A percentile compares a stretch with the other conserved stretches of the same genome.
These are phyloP conservation scores for Kalanchoe fedtschenkoi DNA, from an alignment of 164 flowering plant species.

Conservation along the genomic window DNA sequence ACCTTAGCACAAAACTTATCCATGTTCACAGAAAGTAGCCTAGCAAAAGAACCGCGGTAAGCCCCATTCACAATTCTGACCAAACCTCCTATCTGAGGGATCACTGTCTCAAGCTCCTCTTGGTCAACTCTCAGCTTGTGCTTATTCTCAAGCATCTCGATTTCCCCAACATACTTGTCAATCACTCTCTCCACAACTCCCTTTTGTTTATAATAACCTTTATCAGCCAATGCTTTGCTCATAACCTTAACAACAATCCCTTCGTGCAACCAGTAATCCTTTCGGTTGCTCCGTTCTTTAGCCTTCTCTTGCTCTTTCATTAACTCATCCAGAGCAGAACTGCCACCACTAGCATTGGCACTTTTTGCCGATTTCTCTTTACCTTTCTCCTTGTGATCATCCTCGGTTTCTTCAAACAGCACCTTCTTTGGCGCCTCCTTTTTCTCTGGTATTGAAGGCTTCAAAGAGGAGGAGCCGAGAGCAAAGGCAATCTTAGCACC, in stretches of 20 bases:
- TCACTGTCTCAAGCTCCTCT: constrained; percentile 81
- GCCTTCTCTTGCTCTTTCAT: constrained; percentile 79
- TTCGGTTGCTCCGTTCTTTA: constrained; percentile 62
- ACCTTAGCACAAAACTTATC: constrained; percentile 67
- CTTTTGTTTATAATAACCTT: constrained; percentile 83
- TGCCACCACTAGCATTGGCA: constrained; percentile 12
- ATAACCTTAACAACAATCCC: constrained; percentile 87
- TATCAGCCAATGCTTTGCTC: constrained; percentile 63
- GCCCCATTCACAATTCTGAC: constrained; percentile 88
- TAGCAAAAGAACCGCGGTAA: constrained; percentile 74
- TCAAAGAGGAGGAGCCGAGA: constrained; percentile 25
- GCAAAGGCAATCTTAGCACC: constrained; percentile 47
- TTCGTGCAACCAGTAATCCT: constrained; percentile 78
- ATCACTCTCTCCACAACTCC: constrained; percentile 63
- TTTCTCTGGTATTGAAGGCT: constrained; percentile 22
- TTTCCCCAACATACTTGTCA: constrained; percentile 78
- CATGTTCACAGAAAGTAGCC: constrained; percentile 50
- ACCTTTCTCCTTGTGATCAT: constrained; percentile 14
- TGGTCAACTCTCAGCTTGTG: constrained; percentile 83
- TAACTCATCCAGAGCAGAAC: constrained; percentile 62
- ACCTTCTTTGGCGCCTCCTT: constrained; percentile 23
- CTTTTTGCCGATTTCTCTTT: constrained; percentile 12
- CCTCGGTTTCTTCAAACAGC: constrained; percentile 36
- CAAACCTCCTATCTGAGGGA: constrained; percentile 78
- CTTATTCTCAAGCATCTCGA: constrained; percentile 69